Conservation (phyloP, 1,284 basidiomycete species). For the Rhodotorula sp. region DNA sequence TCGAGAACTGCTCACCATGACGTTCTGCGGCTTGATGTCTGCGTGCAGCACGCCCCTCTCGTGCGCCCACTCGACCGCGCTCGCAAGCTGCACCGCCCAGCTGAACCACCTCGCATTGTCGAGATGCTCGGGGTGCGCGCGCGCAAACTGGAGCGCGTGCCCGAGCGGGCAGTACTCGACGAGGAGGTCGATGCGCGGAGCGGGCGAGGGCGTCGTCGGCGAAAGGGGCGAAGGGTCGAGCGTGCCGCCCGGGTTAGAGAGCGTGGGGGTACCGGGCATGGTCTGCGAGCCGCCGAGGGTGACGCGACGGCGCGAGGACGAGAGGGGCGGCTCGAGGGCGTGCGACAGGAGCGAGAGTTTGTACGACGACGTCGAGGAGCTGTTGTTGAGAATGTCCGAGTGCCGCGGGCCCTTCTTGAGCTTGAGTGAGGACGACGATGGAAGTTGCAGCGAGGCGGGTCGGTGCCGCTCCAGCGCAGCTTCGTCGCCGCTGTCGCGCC, state of each 20-base stretch:
- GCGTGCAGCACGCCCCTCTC: constrained; percentile 54
- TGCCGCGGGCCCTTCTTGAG: neutral
- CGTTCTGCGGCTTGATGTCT: constrained; percentile 55
- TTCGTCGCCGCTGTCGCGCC: neutral
- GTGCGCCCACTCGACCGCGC: constrained; percentile 54
- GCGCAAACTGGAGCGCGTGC: constrained; percentile 51
- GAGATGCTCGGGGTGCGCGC: constrained; percentile 50
- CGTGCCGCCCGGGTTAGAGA: neutral
- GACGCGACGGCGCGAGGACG: constrained; percentile 9
- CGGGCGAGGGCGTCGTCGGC: neutral
- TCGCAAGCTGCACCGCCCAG: constrained; percentile 52
- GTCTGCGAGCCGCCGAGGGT: neutral
- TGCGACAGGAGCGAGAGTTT: constrained; percentile 16
- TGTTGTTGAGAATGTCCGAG: constrained; percentile 4
- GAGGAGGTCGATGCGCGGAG: constrained; percentile 49
- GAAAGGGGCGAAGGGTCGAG: constrained; percentile 8
- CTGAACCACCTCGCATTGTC: constrained; percentile 49
- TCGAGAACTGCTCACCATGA: constrained; percentile 32
- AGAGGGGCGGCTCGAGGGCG: constrained; percentile 26
- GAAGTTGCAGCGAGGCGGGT: neutral
- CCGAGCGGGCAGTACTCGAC: constrained; percentile 53
- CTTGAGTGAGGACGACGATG: neutral
- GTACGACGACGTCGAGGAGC: neutral
- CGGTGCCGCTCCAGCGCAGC: neutral
- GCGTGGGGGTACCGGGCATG: neutral